These are phyloP conservation scores for Sedum album DNA, from an alignment of 164 flowering plant genomes.

Conservation along the genomic window DNA sequence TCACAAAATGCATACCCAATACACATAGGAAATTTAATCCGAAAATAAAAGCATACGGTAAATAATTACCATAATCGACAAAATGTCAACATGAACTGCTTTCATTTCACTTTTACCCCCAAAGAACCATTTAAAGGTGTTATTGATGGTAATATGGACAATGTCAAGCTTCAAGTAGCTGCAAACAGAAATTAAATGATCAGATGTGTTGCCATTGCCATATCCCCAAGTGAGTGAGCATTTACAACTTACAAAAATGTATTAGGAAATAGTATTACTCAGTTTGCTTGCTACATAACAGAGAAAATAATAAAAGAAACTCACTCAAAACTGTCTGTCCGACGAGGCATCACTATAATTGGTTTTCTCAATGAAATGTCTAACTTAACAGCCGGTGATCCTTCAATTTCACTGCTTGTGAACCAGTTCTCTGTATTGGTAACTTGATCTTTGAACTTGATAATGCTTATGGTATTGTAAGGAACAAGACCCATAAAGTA, in stretches of 20 bases:
- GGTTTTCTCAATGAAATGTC: slow-evolving; percentile 84
- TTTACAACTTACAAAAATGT: background rate
- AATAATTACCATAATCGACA: slow-evolving; percentile 51
- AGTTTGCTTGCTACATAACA: background rate
- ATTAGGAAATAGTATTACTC: background rate
- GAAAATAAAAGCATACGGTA: background rate
- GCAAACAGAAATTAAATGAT: slow-evolving; percentile 17
- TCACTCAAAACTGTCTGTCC: slow-evolving; percentile 83
- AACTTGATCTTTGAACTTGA: slow-evolving; percentile 70
- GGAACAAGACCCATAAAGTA: slow-evolving; percentile 93
- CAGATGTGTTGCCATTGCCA: background rate
- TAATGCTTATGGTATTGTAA: slow-evolving; percentile 38
- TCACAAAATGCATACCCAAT: background rate
- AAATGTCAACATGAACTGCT: slow-evolving; percentile 75
- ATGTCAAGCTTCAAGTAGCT: slow-evolving; percentile 92
- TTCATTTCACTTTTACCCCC: slow-evolving; percentile 62
- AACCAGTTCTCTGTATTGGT: slow-evolving; percentile 91
- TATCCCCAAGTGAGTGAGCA: background rate
- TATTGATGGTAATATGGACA: slow-evolving; percentile 81
- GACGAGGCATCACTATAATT: slow-evolving; percentile 83
- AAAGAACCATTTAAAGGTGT: slow-evolving; percentile 68
- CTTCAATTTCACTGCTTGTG: slow-evolving; percentile 75
- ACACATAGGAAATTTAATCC: background rate
- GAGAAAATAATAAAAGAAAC: slow-evolving; percentile 13
- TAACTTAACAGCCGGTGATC: slow-evolving; percentile 89